These are phyloP conservation scores for Aspergillus carlsbadensis DNA, from an alignment of 495 filamentous ascomycete species.

Conservation along the genomic window DNA sequence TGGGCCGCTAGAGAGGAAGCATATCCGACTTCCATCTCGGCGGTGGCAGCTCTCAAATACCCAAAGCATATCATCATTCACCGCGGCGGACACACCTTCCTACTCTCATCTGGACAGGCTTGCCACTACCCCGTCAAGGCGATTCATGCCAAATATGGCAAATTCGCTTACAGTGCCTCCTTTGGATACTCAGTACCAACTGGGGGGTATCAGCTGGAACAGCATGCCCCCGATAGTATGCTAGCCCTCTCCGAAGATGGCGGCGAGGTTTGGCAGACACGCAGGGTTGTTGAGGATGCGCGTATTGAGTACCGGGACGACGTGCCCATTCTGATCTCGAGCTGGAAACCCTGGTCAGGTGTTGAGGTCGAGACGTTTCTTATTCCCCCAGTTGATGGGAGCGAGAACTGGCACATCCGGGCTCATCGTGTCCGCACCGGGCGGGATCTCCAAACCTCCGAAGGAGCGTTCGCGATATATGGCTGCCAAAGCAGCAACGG, in stretches of 20 bases:
- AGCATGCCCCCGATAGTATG: constrained; percentile 71
- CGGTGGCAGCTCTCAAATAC: constrained; percentile 57
- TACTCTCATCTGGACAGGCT: constrained; percentile 72
- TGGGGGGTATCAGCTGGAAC: constrained; percentile 71
- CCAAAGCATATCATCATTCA: constrained; percentile 65
- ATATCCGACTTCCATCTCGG: constrained; percentile 55
- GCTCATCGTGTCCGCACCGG: constrained; percentile 58
- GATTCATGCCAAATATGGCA: constrained; percentile 78
- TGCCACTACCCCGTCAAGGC: constrained; percentile 79
- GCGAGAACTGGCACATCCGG: constrained; percentile 68
- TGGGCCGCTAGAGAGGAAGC: constrained; percentile 66
- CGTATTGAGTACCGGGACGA: constrained; percentile 50
- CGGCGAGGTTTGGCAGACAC: constrained; percentile 77
- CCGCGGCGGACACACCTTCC: constrained; percentile 65
- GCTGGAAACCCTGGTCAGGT: constrained; percentile 67
- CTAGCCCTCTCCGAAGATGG: constrained; percentile 75
- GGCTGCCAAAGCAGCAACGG: constrained; percentile 59
- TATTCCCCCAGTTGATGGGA: constrained; percentile 51
- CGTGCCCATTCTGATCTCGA: constrained; percentile 58
- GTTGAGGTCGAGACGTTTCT: constrained; percentile 63
- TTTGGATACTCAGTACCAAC: constrained; percentile 78
- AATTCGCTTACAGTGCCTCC: constrained; percentile 71
- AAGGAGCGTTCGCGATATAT: constrained; percentile 70
- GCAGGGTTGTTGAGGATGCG: constrained; percentile 58
- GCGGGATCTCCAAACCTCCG: constrained; percentile 62